Percentiles rank a stretch among this genome's conserved stretches.
Conservation (phyloP, 208 protist species). For the Trypanosoma lewisi region DNA sequence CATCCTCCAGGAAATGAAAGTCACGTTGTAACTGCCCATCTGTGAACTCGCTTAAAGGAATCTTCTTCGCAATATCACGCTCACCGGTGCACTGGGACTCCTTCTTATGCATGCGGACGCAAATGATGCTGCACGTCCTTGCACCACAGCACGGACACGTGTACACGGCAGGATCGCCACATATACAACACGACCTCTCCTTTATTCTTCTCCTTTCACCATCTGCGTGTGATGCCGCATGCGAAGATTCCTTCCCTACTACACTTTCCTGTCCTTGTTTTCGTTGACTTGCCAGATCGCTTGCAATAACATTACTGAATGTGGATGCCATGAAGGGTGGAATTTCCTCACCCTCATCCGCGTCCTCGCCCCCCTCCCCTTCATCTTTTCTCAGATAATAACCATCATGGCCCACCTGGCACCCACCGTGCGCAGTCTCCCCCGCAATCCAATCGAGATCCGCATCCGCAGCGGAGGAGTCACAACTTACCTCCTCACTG, state of each 20-base stretch:
- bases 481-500: not conserved
- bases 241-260: not conserved
- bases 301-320: slow-evolving; percentile 34
- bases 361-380: not conserved
- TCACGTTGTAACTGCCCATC: slow-evolving; percentile 75
- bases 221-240: not conserved
- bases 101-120: slow-evolving; percentile 73
- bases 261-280: slow-evolving; percentile 6
- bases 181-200: slow-evolving; percentile 60
- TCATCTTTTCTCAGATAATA: slow-evolving; percentile 4
- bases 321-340: slow-evolving; percentile 19
- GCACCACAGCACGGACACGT: slow-evolving; percentile 74
- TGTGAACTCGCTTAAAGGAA: slow-evolving; percentile 68
- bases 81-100: slow-evolving; percentile 61
- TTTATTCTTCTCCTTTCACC: not conserved
- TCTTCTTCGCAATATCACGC: slow-evolving; percentile 50
- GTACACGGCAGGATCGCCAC: slow-evolving; percentile 53
- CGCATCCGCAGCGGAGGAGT: slow-evolving; percentile 16
- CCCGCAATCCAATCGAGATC: slow-evolving; percentile 18
- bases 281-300: slow-evolving; percentile 25
- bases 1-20: slow-evolving; percentile 80
- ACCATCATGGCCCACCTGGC: not conserved
- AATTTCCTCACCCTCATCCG: slow-evolving; percentile 4
- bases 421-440: slow-evolving; percentile 2
- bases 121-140: slow-evolving; percentile 75